phyloP scores from a whole-genome alignment of 2,329 filamentous ascomycete genomes.

The Claviceps fusiformis region DNA sequence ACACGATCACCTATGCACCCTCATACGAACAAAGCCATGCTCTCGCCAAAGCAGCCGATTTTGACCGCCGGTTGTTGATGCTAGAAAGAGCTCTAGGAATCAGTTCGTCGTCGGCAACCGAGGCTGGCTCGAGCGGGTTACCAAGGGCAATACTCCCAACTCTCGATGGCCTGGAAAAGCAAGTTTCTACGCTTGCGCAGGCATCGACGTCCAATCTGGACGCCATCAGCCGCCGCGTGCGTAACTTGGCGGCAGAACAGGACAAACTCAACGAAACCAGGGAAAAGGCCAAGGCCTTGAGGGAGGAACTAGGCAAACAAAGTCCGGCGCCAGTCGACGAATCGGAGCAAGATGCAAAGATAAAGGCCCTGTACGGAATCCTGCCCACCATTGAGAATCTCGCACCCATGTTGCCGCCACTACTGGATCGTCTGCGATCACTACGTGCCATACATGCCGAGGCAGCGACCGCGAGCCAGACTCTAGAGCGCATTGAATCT shows the following conservation, averaged over 20 bases:
- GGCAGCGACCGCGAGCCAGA: constrained; percentile 68
- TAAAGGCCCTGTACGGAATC: constrained; percentile 82
- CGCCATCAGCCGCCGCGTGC: constrained; percentile 54
- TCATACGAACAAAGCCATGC: constrained; percentile 55
- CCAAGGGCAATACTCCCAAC: constrained; percentile 67
- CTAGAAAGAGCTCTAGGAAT: constrained; percentile 76
- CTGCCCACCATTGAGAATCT: constrained; percentile 80
- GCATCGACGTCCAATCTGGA: constrained; percentile 62
- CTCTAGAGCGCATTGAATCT: constrained; percentile 62
- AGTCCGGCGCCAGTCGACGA: constrained; percentile 32
- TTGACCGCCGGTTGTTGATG: constrained; percentile 66
- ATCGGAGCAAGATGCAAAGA: constrained; percentile 66
- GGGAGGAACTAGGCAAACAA: constrained; percentile 42
- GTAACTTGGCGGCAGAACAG: constrained; percentile 57
- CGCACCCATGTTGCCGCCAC: constrained; percentile 67
- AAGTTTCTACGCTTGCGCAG: constrained; percentile 61
- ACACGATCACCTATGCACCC: constrained; percentile 51
- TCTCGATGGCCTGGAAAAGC: constrained; percentile 66
- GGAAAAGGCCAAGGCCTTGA: constrained; percentile 45
- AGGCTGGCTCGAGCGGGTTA: constrained; percentile 41
- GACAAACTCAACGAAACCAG: constrained; percentile 55
- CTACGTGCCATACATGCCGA: constrained; percentile 75
- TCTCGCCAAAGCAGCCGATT: constrained; percentile 70
- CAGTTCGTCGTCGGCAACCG: constrained; percentile 52
- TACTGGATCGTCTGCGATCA: constrained; percentile 75